Base-by-base conservation (phyloP, 1,284 basidiomycete genomes). In the Fomitopsis betulina region DNA sequence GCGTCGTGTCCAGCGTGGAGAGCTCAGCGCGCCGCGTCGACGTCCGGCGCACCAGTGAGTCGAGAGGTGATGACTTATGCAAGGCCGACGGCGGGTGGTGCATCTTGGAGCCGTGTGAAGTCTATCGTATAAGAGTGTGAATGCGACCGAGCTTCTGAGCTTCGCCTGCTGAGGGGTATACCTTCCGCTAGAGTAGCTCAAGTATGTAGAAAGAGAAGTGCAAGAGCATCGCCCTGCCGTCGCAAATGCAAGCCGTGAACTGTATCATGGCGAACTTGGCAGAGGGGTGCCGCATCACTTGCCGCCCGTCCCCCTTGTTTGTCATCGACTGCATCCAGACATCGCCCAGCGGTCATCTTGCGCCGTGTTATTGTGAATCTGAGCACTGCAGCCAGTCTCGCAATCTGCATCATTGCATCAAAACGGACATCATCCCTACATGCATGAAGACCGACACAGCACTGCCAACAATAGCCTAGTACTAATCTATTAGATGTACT, bases 11-110 rank as follows among this genome's bases (percentile, higher is more conserved):
- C 38, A 35, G 9, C 42, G 38, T 32, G 40, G 43, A 17, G 19
- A 61, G 61, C 40, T 60, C 65, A 39, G 57, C 60, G 50, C 71
- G 68, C 62, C 71, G 70, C 43, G 75, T 74, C 21, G 77, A 79
- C 43, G 77, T 70, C 51, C 68, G 67, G 58, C 73, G 71, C 54
- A 74, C 73, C 56, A 80, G 72, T 8, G 70, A 66, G 27, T 76
- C 74, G 58, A 80, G 70, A 15, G 78, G 78, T 10, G 79, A 80
- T 17, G 76, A 70, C 52, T 69, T 56, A 51, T 67, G 60, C 15
- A 69, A 38, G 33, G 63, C 60, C 7, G 53, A 57, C 58, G 56
- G 53, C n/a, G 47, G 51, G 32, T 51, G 53, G 37, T 58, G 53
- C 57, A 54, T 54, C 33, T 27, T 32, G 45, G 32, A 21, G 25